Base-by-base conservation (phyloP, 2,329 filamentous ascomycete genomes). In the Colletotrichum australisinense region DNA sequence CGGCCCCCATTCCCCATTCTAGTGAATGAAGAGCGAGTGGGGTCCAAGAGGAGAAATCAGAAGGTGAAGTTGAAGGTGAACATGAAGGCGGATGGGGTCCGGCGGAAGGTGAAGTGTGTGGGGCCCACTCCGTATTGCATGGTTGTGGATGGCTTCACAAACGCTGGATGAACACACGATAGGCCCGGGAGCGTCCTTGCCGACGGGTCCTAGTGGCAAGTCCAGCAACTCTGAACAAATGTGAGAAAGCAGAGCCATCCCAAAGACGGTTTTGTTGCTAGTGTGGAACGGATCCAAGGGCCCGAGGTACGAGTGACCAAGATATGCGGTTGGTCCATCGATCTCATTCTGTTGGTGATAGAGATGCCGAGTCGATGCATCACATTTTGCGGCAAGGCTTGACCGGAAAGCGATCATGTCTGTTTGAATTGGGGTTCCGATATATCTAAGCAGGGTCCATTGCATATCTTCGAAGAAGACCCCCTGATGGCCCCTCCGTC, bases 141-240 rank as follows among this genome's bases (percentile, higher is more conserved):
- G 64, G 38, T 49, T 30, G 57, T 49, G 64, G 38, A 63, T 52
- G 57, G 52, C 66, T 35, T 63, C 26, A 64, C 70, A 73, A 73
- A 73, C 70, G 60, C 38, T 30, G 35, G 58, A 24, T n/a, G 56
- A 42, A 63, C 26, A 16, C 11, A 24, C 57, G 35, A 28, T 16
- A 56, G 26, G 42, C 16, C n/a, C 9, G 38, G 38, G 9, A 16
- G 35, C 11, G 4, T 2, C 24, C 35, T 6, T 64, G 6, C 32
- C 38, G 22, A 14, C 14, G 1, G 46, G 8, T 63, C 55, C 66
- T 28, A 24, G 14, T 6, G n/a, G 53, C 12, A 67, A 53, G 3
- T 26, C 42, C 64, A 67, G 66, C 53, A 35, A 59, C 35, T 32
- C 55, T 8, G 30, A 60, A 19, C 16, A 26, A 9, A 6, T 19